These are phyloP conservation scores for Terfezia claveryi DNA, from an alignment of 495 filamentous ascomycete genomes.

Conservation along the genomic window DNA sequence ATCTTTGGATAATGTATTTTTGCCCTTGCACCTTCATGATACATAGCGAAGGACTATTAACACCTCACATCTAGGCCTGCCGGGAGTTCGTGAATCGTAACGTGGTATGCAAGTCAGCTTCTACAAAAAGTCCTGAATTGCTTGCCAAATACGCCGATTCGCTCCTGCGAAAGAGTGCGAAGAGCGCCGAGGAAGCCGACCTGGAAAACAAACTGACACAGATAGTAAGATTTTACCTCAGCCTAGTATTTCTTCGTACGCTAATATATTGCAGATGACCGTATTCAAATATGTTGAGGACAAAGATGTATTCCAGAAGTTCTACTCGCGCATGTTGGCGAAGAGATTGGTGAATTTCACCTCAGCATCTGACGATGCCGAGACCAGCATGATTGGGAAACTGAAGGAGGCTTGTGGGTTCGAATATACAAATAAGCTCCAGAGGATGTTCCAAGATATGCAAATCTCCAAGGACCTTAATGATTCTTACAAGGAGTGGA, in stretches of 20 bases:
- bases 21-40: neutral
- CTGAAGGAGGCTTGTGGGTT: slow-evolving; percentile 96
- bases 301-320: slow-evolving; percentile 99
- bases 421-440: slow-evolving; percentile 97
- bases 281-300: slow-evolving; percentile 99
- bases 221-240: slow-evolving; percentile 25
- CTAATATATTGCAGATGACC: slow-evolving; percentile 40
- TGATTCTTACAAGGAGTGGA: slow-evolving; percentile 52
- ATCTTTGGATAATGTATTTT: slow-evolving; percentile 63
- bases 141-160: slow-evolving; percentile 92
- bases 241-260: neutral
- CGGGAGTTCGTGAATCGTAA: slow-evolving; percentile 96
- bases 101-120: slow-evolving; percentile 75
- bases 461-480: slow-evolving; percentile 97
- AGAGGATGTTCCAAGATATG: slow-evolving; percentile 99
- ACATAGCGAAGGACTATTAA: no score
- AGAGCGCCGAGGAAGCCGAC: slow-evolving; percentile 76
- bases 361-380: slow-evolving; percentile 88
- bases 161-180: slow-evolving; percentile 76
- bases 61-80: slow-evolving; percentile 29
- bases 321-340: slow-evolving; percentile 91
- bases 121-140: slow-evolving; percentile 79
- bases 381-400: slow-evolving; percentile 98
- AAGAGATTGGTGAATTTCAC: slow-evolving; percentile 84
- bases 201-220: slow-evolving; percentile 78